Percentiles rank a stretch among this genome's conserved stretches.
phyloP scores from a whole-genome alignment of 208 protist species.

The Willaertia magna region DNA sequence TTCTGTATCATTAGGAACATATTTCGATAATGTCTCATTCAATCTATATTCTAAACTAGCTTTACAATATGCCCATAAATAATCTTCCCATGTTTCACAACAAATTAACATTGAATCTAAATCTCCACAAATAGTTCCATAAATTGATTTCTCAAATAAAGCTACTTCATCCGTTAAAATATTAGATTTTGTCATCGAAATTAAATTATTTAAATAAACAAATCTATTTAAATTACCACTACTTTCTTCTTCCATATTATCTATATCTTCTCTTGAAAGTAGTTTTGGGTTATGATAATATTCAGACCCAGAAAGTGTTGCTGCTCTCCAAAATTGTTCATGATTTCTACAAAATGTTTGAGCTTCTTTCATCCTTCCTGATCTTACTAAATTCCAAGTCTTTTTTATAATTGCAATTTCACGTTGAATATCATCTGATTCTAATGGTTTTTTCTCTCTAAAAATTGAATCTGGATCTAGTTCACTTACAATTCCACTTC shows the following conservation, averaged over 20 bases:
- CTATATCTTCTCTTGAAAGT: neutral
- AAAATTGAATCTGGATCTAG: neutral
- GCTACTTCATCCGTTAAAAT: neutral
- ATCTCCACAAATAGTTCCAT: neutral
- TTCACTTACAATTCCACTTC: no score
- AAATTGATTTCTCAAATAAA: neutral
- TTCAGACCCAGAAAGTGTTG: neutral
- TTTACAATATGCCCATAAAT: neutral
- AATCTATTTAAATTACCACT: neutral
- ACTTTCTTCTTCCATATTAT: neutral
- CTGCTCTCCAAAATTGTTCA: neutral
- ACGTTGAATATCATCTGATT: neutral
- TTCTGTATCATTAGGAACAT: neutral
- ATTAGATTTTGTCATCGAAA: neutral
- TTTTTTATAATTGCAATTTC: neutral
- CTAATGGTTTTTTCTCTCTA: neutral
- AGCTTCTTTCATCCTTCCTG: neutral
- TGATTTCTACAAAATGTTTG: neutral
- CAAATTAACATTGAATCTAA: neutral
- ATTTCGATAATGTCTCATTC: neutral
- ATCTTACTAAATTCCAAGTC: neutral
- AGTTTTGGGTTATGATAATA: neutral
- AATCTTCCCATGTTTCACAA: neutral
- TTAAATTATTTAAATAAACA: neutral
- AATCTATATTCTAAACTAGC: neutral